These are phyloP conservation scores for Aphanomyces astaci DNA, from an alignment of 352 stramenopile genomes.

Conservation along the genomic window DNA sequence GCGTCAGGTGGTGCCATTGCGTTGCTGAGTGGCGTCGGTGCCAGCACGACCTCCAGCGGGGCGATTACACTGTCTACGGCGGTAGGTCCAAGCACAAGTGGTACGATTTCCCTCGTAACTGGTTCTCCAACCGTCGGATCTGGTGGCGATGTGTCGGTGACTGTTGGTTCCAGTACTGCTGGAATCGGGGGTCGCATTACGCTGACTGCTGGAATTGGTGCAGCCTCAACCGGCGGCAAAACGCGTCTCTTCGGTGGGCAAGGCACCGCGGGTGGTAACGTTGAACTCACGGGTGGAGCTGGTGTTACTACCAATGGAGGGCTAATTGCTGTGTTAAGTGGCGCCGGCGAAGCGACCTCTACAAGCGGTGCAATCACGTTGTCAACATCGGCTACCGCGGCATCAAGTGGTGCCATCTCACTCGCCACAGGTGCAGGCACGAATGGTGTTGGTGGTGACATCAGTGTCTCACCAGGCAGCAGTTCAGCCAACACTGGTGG, in stretches of 20 bases:
- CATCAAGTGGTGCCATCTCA: constrained; percentile 14
- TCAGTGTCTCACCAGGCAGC: constrained; percentile 22
- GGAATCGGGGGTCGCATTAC: constrained; percentile 2
- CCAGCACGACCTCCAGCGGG: background rate
- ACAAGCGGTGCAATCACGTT: constrained; percentile 6
- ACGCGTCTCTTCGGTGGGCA: constrained; percentile 8
- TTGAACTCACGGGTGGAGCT: constrained; percentile 8
- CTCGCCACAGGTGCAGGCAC: constrained; percentile 5
- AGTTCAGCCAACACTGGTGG: constrained; percentile 32
- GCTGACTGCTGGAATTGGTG: constrained; percentile 8
- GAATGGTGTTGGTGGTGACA: constrained; percentile 15
- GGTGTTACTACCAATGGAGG: constrained; percentile 8
- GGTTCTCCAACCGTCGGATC: constrained; percentile 13
- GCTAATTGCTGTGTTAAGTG: background rate
- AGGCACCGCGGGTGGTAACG: constrained; percentile 21
- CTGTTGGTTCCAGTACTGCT: constrained; percentile 7
- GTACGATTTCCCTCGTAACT: background rate
- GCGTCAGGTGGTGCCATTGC: constrained; percentile 38
- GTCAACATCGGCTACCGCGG: constrained; percentile 10
- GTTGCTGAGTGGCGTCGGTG: constrained; percentile 10
- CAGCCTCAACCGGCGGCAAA: background rate
- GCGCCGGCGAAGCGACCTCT: constrained; percentile 1
- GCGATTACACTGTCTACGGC: constrained; percentile 9
- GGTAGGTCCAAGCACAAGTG: constrained; percentile 16
- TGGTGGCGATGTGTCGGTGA: background rate